These are phyloP conservation scores for Phytopythium ostracodes DNA, from an alignment of 352 stramenopile genomes.

Conservation along the genomic window DNA sequence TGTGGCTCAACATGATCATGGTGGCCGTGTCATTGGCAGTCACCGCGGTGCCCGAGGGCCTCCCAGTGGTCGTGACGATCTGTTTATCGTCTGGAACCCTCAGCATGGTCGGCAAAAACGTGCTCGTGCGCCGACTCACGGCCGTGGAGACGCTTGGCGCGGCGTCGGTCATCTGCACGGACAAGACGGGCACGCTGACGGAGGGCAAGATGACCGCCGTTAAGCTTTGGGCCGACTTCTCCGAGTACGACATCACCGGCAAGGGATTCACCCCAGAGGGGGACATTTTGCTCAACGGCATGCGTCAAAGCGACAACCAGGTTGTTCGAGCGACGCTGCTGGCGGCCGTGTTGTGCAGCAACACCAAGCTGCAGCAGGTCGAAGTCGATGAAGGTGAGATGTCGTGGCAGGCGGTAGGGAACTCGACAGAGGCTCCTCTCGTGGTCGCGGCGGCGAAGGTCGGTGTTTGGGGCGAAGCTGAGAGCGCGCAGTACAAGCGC, in stretches of 20 bases:
- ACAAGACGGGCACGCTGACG: slow-evolving; percentile 92
- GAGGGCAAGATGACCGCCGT: slow-evolving; percentile 56
- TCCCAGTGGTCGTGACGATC: slow-evolving; percentile 38
- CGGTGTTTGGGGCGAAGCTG: slow-evolving; percentile 26
- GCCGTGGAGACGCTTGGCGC: slow-evolving; percentile 63
- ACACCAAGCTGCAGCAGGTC: slow-evolving; percentile 34
- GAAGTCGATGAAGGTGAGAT: slow-evolving; percentile 11
- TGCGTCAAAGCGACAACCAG: slow-evolving; percentile 25
- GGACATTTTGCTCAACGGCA: slow-evolving; percentile 17
- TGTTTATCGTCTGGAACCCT: slow-evolving; percentile 30
- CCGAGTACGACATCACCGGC: slow-evolving; percentile 33
- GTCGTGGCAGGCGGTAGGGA: slow-evolving; percentile 28
- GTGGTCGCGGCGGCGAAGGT: slow-evolving; percentile 38
- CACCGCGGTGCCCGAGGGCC: slow-evolving; percentile 39
- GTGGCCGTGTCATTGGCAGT: slow-evolving; percentile 77
- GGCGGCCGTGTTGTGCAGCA: slow-evolving; percentile 35
- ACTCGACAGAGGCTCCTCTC: slow-evolving; percentile 38
- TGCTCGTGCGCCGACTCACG: slow-evolving; percentile 54
- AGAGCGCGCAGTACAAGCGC: slow-evolving; percentile 35
- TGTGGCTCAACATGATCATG: slow-evolving; percentile 88
- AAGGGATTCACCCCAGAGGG: slow-evolving; percentile 27
- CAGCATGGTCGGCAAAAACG: slow-evolving; percentile 39
- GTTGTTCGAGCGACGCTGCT: slow-evolving; percentile 30
- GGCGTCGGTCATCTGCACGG: slow-evolving; percentile 79
- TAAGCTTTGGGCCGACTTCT: slow-evolving; percentile 34